Percentiles rank a stretch among this genome's conserved stretches.
Conservation (phyloP, 2,329 filamentous ascomycete species). For the Aspergillus spinulosporus region DNA sequence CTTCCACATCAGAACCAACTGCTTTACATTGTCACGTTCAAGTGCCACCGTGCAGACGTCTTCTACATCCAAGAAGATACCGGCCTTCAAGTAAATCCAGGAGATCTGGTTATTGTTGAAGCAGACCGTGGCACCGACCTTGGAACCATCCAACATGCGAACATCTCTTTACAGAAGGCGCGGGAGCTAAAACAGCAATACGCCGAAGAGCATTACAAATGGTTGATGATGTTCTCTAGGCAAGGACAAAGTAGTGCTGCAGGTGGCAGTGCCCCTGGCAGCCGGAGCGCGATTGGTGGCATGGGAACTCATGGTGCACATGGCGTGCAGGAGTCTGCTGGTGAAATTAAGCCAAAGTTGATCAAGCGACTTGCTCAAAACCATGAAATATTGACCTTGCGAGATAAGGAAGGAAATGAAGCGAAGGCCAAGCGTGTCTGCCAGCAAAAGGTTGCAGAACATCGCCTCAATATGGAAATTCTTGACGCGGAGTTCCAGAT, state of each 20-base stretch:
- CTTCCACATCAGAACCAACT: conserved; percentile 45
- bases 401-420: conserved; percentile 96
- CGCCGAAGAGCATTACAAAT: conserved; percentile 93
- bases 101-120: conserved; percentile 95
- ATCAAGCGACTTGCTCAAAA: conserved; percentile 92
- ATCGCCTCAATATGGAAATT: conserved; percentile 96
- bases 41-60: conserved; percentile 90
- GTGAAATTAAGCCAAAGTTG: conserved; percentile 89
- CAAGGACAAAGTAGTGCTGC: conserved; percentile 56
- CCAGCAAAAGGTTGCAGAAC: conserved; percentile 93
- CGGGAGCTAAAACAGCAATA: conserved; percentile 89
- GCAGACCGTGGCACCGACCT: conserved; percentile 95
- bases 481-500: conserved; percentile 98
- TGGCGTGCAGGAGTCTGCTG: conserved; percentile 68
- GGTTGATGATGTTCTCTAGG: conserved; percentile 98
- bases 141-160: conserved; percentile 85
- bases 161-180: conserved; percentile 82
- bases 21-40: conserved; percentile 86
- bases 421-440: conserved; percentile 96
- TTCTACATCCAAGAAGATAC: conserved; percentile 98
- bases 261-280: conserved; percentile 62
- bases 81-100: conserved; percentile 82
- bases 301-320: conserved; percentile 76
- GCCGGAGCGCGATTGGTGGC: conserved; percentile 70
- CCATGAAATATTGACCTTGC: conserved; percentile 83